Percentiles rank a stretch among this genome's conserved stretches.
Evolutionary conservation across 805 yeast genomes (phyloP).

Genomic region (Lipomyces starkeyi): DNA sequence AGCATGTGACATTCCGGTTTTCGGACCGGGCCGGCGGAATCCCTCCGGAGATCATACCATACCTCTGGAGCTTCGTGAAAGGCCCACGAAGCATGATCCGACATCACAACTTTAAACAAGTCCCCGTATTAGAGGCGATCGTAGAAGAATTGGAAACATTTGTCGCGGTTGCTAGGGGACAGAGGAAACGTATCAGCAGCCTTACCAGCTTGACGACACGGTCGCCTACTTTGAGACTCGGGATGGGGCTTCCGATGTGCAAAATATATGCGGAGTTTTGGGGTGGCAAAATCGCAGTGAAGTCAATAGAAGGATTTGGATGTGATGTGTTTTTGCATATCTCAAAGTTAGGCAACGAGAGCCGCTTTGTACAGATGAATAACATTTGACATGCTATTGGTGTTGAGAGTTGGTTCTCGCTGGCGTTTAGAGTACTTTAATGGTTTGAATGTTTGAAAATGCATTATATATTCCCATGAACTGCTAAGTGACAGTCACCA

Average conservation of each 20-base stretch:
- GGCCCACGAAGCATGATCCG: conserved; percentile 42
- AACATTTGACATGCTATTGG: conserved; percentile 9
- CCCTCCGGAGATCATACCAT: conserved; percentile 59
- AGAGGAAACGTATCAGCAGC: conserved; percentile 63
- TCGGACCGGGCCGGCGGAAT: conserved; percentile 94
- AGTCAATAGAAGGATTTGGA: conserved; percentile 88
- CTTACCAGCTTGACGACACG: conserved; percentile 70
- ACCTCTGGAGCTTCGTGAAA: conserved; percentile 76
- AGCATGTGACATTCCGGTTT: conserved; percentile 73
- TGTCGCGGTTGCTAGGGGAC: conserved; percentile 48
- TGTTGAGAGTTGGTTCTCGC: not conserved
- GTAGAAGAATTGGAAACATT: conserved; percentile 42
- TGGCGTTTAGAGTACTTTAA: not conserved
- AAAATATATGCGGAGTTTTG: conserved; percentile 88
- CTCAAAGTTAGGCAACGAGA: conserved; percentile 70
- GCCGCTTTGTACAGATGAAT: conserved; percentile 25
- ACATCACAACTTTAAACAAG: conserved; percentile 42
- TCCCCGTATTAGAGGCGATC: conserved; percentile 45
- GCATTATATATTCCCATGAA: not conserved
- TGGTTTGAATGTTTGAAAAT: not conserved
- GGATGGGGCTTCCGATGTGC: conserved; percentile 91
- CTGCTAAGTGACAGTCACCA: not conserved
- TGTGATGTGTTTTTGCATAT: conserved; percentile 83
- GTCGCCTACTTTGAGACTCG: conserved; percentile 75
- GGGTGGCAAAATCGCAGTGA: conserved; percentile 88